Base-by-base conservation (phyloP, 768 basidiomycete genomes). In the Polyporus arcularius region DNA sequence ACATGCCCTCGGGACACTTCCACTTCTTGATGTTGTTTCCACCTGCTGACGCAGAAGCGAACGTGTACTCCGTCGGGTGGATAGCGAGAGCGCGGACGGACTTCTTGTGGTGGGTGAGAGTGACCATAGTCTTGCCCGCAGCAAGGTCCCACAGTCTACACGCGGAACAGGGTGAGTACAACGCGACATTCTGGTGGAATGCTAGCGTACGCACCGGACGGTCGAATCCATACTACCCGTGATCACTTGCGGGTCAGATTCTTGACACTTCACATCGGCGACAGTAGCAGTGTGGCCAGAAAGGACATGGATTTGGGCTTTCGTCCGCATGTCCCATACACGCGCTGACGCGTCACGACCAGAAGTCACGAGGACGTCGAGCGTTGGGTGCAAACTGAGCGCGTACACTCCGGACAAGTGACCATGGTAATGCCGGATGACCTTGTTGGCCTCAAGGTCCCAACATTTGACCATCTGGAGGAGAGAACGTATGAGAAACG, bases 11-110 rank as follows among this genome's bases (percentile, higher is more conserved):
- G 5, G 97, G 97, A 68, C 94, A 98, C 69, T 96, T 97, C 96
- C 96, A 99, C 74, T 98, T 98, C 72, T 99, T 99, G 79, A 99
- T 98, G 74, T 98, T 98, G 79, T 98, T 98, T 0, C 96, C 97
- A n/a, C 97, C 97, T 0, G 96, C 92, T 28, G 93, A 95, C 51
- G 92, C 97, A 3, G 89, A 90, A 2, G 95, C 97, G 70, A 99
- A 99, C 35, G 90, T 91, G 78, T 95, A 98, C 69, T 98, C 97
- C 4, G 92, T 94, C 1, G 96, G 96, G 71, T 98, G 96, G 57
- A 99, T 88, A 4, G 96, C 91, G 50, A 99, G 81, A 0, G 96
- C 87, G 58, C 97, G 88, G 2, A 99, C 94, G 14, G 92, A 94
- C 75, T 99, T 99, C 76, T 98, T 98, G 82, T 99, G 97, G 74